Evolutionary conservation across 805 yeast species (phyloP).

Genomic region (Ogataea kodamae): DNA sequence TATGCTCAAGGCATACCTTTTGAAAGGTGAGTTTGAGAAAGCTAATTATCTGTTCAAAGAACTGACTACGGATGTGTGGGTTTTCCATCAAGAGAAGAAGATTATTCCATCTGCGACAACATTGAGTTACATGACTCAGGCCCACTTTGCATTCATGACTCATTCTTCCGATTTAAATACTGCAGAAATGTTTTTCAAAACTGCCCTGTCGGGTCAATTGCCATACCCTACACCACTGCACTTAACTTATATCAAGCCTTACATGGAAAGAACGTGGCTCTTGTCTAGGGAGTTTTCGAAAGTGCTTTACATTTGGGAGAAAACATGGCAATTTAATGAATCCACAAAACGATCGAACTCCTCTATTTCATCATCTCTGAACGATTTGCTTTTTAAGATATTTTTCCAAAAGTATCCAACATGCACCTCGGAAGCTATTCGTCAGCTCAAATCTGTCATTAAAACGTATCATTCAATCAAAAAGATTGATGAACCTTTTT

Average conservation of each 20-base stretch:
- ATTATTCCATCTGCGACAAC: slow-evolving; percentile 30
- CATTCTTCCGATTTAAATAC: slow-evolving; percentile 66
- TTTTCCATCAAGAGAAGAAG: slow-evolving; percentile 20
- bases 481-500: slow-evolving; percentile 73
- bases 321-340: slow-evolving; percentile 55
- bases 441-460: slow-evolving; percentile 53
- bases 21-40: slow-evolving; percentile 56
- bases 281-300: slow-evolving; percentile 53
- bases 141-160: slow-evolving; percentile 76
- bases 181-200: slow-evolving; percentile 70
- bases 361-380: slow-evolving; percentile 68
- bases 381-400: slow-evolving; percentile 64
- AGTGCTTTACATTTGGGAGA: slow-evolving; percentile 58
- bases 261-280: slow-evolving; percentile 57
- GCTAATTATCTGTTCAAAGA: slow-evolving; percentile 63
- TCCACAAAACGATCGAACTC: slow-evolving; percentile 45
- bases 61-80: slow-evolving; percentile 48
- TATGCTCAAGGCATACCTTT: slow-evolving; percentile 68
- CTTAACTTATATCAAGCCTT: slow-evolving; percentile 65
- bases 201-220: slow-evolving; percentile 60
- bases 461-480: slow-evolving; percentile 52
- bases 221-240: slow-evolving; percentile 71
- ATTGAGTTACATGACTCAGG: slow-evolving; percentile 57
- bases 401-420: slow-evolving; percentile 61
- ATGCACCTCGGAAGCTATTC: slow-evolving; percentile 50